These are phyloP conservation scores for Aeschynomene evenia DNA, from an alignment of 306 rosid species.

Conservation along the genomic window DNA sequence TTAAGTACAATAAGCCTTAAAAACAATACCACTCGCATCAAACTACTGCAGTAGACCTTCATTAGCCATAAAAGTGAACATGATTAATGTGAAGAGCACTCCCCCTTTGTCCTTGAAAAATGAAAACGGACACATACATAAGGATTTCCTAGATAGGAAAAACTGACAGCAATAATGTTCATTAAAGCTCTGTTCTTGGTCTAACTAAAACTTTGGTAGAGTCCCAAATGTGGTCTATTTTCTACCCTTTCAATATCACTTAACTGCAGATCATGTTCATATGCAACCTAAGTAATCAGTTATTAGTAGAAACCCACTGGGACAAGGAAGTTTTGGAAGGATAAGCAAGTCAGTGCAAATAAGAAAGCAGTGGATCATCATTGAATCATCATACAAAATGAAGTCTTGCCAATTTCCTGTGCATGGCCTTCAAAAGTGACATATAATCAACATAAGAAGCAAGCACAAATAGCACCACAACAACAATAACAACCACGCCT, in stretches of 20 bases:
- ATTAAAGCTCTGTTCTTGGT: neutral
- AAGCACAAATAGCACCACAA: neutral
- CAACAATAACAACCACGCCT: no score
- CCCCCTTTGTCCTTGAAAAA: neutral
- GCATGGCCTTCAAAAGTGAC: conserved; percentile 9
- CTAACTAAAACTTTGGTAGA: neutral
- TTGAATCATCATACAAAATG: conserved; percentile 9
- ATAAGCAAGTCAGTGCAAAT: neutral
- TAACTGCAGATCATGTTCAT: conserved; percentile 2
- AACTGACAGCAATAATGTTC: neutral
- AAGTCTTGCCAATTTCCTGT: conserved; percentile 13
- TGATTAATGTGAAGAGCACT: neutral
- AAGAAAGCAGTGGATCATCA: neutral
- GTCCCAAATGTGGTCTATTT: neutral
- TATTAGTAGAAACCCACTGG: neutral
- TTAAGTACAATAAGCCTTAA: neutral
- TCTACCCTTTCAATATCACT: neutral
- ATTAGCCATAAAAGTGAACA: neutral
- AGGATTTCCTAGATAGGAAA: neutral
- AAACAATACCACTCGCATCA: neutral
- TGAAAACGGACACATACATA: neutral
- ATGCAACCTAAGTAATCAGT: neutral
- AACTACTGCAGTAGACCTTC: neutral
- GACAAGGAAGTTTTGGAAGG: conserved; percentile 9
- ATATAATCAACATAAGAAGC: neutral